Evolutionary conservation across 2,329 filamentous ascomycete genomes (phyloP).

Genomic region (Botrytis cinerea): DNA sequence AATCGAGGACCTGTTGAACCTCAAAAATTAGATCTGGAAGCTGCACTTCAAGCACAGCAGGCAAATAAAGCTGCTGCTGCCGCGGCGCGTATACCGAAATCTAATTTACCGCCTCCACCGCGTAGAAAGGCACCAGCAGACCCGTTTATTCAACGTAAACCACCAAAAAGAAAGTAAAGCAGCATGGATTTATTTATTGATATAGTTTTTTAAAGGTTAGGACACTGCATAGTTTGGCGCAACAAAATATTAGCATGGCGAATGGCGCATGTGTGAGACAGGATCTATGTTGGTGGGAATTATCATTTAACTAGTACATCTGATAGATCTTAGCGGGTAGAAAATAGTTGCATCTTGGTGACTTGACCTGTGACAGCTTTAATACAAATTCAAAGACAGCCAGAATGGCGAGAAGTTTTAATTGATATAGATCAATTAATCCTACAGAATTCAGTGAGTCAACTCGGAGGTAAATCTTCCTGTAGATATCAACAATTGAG

Average conservation of each 20-base stretch:
- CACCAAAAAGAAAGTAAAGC: constrained; percentile 18
- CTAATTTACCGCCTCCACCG: constrained; percentile 25
- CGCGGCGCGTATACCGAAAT: constrained; percentile 7
- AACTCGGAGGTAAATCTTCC: background rate
- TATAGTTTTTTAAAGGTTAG: background rate
- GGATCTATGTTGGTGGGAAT: background rate
- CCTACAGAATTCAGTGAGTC: background rate
- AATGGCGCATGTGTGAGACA: constrained; percentile 16
- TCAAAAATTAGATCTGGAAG: constrained; percentile 21
- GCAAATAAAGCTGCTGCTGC: constrained; percentile 22
- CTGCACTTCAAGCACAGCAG: constrained; percentile 24
- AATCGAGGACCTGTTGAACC: constrained; percentile 3
- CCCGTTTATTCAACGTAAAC: constrained; percentile 32
- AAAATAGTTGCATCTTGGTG: constrained; percentile 17
- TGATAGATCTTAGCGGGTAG: constrained; percentile 18
- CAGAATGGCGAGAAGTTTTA: background rate
- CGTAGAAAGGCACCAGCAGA: constrained; percentile 30
- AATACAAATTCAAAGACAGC: background rate
- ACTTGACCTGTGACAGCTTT: constrained; percentile 11
- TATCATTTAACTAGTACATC: background rate
- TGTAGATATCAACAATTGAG: background rate
- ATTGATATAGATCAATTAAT: background rate
- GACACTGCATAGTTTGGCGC: background rate
- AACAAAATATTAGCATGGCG: constrained; percentile 9
- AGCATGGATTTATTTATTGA: constrained; percentile 3